Base-by-base conservation (phyloP, 371 early-diverging fungal species). In the Mitosporidium daphniae region DNA sequence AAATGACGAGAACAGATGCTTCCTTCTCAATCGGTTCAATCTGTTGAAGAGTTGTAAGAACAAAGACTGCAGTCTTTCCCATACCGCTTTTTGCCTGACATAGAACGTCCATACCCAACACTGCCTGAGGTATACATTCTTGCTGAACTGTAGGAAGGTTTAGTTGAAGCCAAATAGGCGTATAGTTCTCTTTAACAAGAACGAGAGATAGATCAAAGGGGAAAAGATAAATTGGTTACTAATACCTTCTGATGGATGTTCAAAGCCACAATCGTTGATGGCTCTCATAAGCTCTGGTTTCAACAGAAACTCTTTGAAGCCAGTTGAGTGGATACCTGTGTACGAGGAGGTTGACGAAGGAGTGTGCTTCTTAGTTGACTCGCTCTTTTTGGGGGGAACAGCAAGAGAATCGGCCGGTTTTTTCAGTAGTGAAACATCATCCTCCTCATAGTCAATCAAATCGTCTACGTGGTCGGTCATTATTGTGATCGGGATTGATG, bases 21-120 rank as follows among this genome's bases (percentile, higher is more conserved):
- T 64, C 60, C 18, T 63, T 68, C 6, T 56, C 51, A 14, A 59
- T 47, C 21, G 28, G 17, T 7, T 75, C 75, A 21, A 86, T 57
- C 45, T 86, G 78, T 47, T 94, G 82, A 18, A 94, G 58, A 7
- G 78, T 64, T 6, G 84, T 72, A 23, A 91, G 53, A 3, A 89
- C 82, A 45, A 91, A 94, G 18, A 86, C 89, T 9, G 84, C 84
- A 1, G 95, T 94, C 50, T 94, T 94, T 36, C 95, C 95, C 73
- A 89, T 74, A 45, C 95, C 95, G 33, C 72, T 71, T 51, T 91
- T 86, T 45, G 95, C 91, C 47, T 91, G 91, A 49, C 80, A 84
- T 20, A 94, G 55, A 21, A 91, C 75, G 47, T 89, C 89, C 54
- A 61, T 66, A 31, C 86, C 80, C 30, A 77, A 50, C 32, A 84